Percentiles rank a stretch among this genome's conserved stretches.
Conservation (phyloP, 495 filamentous ascomycete genomes). For the Aspergillus sparsus region DNA sequence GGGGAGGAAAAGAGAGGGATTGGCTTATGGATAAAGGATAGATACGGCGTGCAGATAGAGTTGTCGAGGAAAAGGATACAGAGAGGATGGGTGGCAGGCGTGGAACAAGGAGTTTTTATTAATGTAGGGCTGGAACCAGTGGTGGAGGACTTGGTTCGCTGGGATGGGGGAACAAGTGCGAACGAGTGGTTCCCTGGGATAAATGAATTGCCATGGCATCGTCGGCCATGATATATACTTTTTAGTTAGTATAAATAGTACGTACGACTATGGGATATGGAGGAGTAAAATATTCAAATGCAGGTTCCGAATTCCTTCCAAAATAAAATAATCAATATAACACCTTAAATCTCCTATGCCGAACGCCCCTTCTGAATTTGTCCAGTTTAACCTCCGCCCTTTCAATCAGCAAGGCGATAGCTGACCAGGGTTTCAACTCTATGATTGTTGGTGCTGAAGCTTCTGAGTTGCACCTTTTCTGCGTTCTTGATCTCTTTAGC, state of each 20-base stretch:
- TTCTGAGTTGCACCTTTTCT: slow-evolving; percentile 92
- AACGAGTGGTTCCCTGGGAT: slow-evolving; percentile 40
- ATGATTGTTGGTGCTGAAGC: slow-evolving; percentile 93
- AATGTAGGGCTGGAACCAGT: slow-evolving; percentile 30
- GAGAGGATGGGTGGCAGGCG: slow-evolving; percentile 44
- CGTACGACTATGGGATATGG: not conserved
- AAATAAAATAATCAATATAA: slow-evolving; percentile 7
- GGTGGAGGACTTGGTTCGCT: slow-evolving; percentile 40
- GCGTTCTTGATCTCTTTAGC: slow-evolving; percentile 96
- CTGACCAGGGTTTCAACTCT: slow-evolving; percentile 92
- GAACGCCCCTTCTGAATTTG: slow-evolving; percentile 38
- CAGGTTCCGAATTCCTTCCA: not conserved
- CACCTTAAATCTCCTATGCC: slow-evolving; percentile 18
- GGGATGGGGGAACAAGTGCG: slow-evolving; percentile 39
- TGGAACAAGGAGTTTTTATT: slow-evolving; percentile 30
- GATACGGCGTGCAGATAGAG: slow-evolving; percentile 42
- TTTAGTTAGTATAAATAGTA: slow-evolving; percentile 21
- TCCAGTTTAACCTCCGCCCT: slow-evolving; percentile 7
- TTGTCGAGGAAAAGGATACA: slow-evolving; percentile 39
- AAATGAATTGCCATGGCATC: slow-evolving; percentile 45
- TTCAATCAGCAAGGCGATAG: slow-evolving; percentile 63
- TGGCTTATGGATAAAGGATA: slow-evolving; percentile 46
- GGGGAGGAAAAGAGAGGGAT: slow-evolving; percentile 46
- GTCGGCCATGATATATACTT: slow-evolving; percentile 6
- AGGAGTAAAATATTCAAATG: not conserved